Evolutionary conservation across 2,329 filamentous ascomycete genomes (phyloP).

Genomic region (Thelonectria rubi): DNA sequence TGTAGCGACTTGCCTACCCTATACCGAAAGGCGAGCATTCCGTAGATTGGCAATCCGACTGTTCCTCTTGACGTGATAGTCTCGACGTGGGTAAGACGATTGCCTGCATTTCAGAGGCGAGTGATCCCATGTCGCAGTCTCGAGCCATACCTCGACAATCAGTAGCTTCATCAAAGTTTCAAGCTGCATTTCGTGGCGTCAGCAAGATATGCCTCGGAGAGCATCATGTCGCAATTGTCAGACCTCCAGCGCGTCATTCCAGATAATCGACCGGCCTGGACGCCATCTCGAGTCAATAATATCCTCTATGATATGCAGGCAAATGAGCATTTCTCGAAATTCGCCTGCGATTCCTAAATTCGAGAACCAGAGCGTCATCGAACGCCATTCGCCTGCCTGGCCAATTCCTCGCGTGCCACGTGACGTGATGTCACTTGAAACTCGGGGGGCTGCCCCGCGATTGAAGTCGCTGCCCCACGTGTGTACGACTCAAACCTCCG

Average conservation of each 20-base stretch:
- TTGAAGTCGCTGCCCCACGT: conserved; percentile 31
- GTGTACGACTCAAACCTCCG: conserved; percentile 21
- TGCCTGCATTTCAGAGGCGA: not conserved
- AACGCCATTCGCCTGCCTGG: not conserved
- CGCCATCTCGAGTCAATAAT: not conserved
- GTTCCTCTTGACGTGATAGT: not conserved
- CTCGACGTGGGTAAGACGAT: not conserved
- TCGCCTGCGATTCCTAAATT: not conserved
- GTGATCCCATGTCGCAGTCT: conserved; percentile 1
- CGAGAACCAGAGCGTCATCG: not conserved
- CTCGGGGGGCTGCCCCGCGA: conserved; percentile 26
- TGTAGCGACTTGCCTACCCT: not conserved
- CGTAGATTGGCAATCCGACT: not conserved
- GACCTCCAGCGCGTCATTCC: not conserved
- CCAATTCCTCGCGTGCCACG: conserved; percentile 20
- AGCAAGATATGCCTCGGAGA: not conserved
- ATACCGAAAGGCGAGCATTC: not conserved
- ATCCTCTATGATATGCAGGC: not conserved
- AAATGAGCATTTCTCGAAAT: not conserved
- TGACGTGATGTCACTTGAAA: conserved; percentile 33
- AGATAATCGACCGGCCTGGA: not conserved
- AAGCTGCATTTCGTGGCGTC: conserved; percentile 7
- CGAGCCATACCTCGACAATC: not conserved
- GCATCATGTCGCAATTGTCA: not conserved
- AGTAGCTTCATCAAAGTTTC: not conserved